Evolutionary conservation across 441 rosid genomes (phyloP).

Genomic region (Lepidium campestre): DNA sequence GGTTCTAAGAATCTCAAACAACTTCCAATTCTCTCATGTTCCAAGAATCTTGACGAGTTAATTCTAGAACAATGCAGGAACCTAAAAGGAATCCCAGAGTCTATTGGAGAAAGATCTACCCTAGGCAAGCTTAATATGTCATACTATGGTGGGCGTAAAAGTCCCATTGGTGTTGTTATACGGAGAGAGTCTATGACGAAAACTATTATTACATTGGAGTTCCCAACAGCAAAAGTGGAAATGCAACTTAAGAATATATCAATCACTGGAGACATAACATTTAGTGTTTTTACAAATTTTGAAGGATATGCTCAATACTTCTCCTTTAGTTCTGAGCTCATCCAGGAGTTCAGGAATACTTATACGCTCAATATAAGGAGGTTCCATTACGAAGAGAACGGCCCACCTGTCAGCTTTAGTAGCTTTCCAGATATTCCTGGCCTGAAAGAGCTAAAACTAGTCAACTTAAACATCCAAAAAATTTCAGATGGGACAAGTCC

Average conservation of each 20-base stretch:
- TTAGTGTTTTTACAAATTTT: neutral
- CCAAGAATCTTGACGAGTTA: neutral
- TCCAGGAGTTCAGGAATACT: neutral
- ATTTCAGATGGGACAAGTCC: neutral
- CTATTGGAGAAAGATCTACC: neutral
- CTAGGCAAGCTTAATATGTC: neutral
- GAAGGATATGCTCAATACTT: constrained; percentile 8
- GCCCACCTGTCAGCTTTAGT: neutral
- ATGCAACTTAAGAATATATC: neutral
- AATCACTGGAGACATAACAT: neutral
- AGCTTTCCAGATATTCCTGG: neutral
- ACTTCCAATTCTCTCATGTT: neutral
- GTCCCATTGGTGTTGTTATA: neutral
- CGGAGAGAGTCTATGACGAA: neutral
- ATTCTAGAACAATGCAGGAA: neutral
- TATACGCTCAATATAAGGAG: neutral
- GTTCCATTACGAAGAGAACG: neutral
- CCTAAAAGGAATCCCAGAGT: neutral
- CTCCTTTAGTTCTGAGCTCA: neutral
- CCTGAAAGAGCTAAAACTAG: neutral
- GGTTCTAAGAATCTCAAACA: constrained; percentile 7
- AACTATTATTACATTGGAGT: neutral
- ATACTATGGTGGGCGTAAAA: neutral
- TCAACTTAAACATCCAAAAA: constrained; percentile 14
- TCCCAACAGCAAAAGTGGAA: constrained; percentile 1